These are phyloP conservation scores for peach (Prunus persica) DNA, from an alignment of 306 rosid genomes.

Conservation along the genomic window DNA sequence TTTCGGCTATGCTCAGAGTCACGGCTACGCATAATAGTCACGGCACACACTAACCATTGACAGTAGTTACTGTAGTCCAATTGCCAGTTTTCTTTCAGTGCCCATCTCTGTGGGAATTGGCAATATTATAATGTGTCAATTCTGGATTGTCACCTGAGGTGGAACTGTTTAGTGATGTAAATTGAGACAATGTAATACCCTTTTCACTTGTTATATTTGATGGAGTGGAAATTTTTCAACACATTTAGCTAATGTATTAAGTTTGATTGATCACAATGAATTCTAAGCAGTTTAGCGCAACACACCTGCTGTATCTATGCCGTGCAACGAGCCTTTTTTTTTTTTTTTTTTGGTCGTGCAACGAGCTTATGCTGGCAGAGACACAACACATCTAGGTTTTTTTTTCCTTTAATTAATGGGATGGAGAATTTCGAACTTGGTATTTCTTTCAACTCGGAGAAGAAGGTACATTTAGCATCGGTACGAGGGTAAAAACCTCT, in stretches of 20 bases:
- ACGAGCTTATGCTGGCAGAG: too few species aligned
- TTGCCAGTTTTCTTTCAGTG: constrained; percentile 20
- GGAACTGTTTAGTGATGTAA: constrained; percentile 43
- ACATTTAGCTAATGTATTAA: not conserved
- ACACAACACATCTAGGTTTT: too few species aligned
- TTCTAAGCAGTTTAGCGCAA: too few species aligned
- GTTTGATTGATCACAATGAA: too few species aligned
- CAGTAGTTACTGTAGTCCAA: constrained; percentile 12
- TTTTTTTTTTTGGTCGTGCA: too few species aligned
- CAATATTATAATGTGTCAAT: constrained; percentile 9
- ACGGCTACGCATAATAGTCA: constrained; percentile 8
- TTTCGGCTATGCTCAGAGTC: constrained; percentile 29
- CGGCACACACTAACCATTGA: constrained; percentile 31
- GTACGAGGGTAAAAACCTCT: not conserved
- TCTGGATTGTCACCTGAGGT: constrained; percentile 24
- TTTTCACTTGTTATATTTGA: constrained; percentile 27
- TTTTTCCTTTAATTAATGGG: too few species aligned
- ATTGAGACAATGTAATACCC: constrained; percentile 28
- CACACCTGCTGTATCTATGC: too few species aligned
- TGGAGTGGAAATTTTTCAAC: constrained; percentile 10
- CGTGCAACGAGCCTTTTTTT: too few species aligned
- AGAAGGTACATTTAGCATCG: not conserved
- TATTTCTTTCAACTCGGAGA: too few species aligned
- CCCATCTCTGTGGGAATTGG: constrained; percentile 23
- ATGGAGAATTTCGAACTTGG: too few species aligned